Evolutionary conservation across 495 filamentous ascomycete genomes (phyloP).

Genomic region (Aspergillus sparsus): DNA sequence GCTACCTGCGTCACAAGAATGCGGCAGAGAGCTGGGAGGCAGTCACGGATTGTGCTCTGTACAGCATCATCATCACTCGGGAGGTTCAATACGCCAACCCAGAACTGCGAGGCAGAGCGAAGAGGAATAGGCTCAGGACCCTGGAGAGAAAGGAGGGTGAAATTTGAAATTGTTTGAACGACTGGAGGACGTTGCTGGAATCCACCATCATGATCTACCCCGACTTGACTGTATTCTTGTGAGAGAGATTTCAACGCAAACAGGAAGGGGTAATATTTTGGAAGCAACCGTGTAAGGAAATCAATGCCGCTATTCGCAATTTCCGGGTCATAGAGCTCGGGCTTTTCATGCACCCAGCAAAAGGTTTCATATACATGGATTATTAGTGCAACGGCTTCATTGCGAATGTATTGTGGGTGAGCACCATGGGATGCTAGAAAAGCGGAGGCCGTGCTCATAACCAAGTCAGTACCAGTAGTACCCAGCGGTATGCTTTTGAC

Average conservation of each 20-base stretch:
- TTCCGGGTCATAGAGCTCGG: constrained; percentile 65
- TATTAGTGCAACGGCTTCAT: constrained; percentile 57
- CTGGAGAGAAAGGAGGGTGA: constrained; percentile 70
- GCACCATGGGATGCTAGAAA: constrained; percentile 64
- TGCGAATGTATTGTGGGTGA: constrained; percentile 52
- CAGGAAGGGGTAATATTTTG: constrained; percentile 54
- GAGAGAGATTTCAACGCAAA: constrained; percentile 38
- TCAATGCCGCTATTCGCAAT: constrained; percentile 75
- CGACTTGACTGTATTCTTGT: constrained; percentile 10
- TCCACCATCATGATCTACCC: constrained; percentile 2
- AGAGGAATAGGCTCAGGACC: constrained; percentile 80
- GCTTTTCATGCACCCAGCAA: constrained; percentile 59
- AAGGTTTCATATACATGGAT: constrained; percentile 67
- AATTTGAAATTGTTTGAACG: constrained; percentile 72
- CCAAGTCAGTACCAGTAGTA: constrained; percentile 68
- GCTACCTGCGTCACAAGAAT: constrained; percentile 68
- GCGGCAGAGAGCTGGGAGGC: constrained; percentile 60
- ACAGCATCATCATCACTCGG: constrained; percentile 48
- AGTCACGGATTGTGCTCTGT: constrained; percentile 54
- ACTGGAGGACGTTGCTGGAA: constrained; percentile 32
- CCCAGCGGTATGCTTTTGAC: constrained; percentile 61
- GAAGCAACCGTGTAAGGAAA: constrained; percentile 66
- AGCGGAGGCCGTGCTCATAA: constrained; percentile 76
- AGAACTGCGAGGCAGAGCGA: constrained; percentile 75
- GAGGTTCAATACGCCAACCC: constrained; percentile 59